Evolutionary conservation across 75 land plant genomes (phyloP).

Genomic region (Selaginella tamariscina): DNA sequence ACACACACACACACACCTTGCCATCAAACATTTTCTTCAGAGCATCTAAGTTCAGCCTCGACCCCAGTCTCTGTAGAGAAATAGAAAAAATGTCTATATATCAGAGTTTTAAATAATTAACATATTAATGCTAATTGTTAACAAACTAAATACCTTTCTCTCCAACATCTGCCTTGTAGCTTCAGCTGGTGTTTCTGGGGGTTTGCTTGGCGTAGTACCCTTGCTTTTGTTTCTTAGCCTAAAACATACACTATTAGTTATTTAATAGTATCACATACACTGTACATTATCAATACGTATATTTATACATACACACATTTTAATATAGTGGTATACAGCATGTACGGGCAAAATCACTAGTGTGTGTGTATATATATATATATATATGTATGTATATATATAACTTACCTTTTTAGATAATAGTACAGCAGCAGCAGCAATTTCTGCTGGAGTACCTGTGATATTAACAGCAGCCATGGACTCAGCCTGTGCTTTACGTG

Average conservation of each 20-base stretch:
- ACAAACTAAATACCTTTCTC: neutral
- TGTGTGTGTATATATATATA: too few relatives aligned
- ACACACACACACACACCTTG: too few relatives aligned
- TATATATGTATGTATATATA: too few relatives aligned
- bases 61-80: neutral
- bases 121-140: too few relatives aligned
- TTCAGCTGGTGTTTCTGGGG: neutral
- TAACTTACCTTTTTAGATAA: slow-evolving; percentile 6
- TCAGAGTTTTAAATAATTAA: too few relatives aligned
- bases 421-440: neutral
- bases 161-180: slow-evolving; percentile 6
- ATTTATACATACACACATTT: too few relatives aligned
- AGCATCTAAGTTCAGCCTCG: neutral
- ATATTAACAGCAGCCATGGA: neutral
- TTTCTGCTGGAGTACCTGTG: neutral
- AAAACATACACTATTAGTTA: too few relatives aligned
- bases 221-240: neutral
- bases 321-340: too few relatives aligned
- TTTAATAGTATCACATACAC: too few relatives aligned
- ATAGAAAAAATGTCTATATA: neutral
- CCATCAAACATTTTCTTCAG: slow-evolving; percentile 10
- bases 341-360: too few relatives aligned
- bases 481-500: neutral
- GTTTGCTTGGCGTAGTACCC: neutral
- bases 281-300: too few relatives aligned